Conservation (phyloP, 2,329 filamentous ascomycete genomes). For the Cladosporium sp. region DNA sequence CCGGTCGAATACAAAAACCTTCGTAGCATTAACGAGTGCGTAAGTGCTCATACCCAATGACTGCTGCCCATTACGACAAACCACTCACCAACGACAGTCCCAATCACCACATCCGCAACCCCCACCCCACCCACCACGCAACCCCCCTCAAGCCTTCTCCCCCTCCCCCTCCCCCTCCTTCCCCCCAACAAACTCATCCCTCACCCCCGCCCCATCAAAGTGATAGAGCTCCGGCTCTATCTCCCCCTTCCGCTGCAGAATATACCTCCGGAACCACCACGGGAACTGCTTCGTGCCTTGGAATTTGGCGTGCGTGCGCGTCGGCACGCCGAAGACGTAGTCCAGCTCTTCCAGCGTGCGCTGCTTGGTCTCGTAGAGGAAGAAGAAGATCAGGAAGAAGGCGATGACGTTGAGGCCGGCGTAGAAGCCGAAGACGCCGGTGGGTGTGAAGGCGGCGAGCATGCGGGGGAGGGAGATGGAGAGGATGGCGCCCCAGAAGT, state of each 20-base stretch:
- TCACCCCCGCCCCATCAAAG: slow-evolving; percentile 28
- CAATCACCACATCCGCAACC: not conserved
- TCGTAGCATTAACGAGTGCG: not conserved
- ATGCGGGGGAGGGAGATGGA: slow-evolving; percentile 53
- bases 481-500: slow-evolving; percentile 52
- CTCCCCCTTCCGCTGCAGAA: slow-evolving; percentile 14
- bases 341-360: slow-evolving; percentile 48
- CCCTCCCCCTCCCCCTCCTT: not conserved
- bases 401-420: slow-evolving; percentile 59
- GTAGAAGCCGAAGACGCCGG: slow-evolving; percentile 63
- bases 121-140: not conserved
- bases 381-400: slow-evolving; percentile 64
- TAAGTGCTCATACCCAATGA: not conserved
- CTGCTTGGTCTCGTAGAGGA: slow-evolving; percentile 42
- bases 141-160: not conserved
- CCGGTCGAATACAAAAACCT: no score
- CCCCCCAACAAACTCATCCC: not conserved
- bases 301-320: slow-evolving; percentile 33
- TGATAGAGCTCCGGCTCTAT: slow-evolving; percentile 38
- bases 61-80: not conserved
- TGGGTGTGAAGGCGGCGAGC: slow-evolving; percentile 48
- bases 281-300: slow-evolving; percentile 38
- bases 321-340: slow-evolving; percentile 53
- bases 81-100: not conserved
- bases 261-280: slow-evolving; percentile 44